Percentiles rank a stretch among this genome's conserved stretches.
Evolutionary conservation across 192 early-diverging fungal species (phyloP).

Genomic region (Rhizophagus clarus): DNA sequence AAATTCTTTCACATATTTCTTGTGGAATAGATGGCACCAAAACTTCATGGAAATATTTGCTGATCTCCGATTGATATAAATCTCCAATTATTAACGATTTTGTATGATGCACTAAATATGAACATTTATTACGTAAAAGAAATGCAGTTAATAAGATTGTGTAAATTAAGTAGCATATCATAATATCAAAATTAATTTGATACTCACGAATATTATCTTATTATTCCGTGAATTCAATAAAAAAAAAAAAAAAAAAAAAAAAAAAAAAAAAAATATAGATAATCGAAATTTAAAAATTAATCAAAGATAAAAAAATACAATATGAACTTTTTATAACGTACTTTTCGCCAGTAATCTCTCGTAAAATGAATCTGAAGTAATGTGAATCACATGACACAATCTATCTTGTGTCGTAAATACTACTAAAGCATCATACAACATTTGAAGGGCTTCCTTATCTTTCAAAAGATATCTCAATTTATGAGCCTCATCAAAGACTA

Average conservation of each 20-base stretch:
- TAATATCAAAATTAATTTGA: neutral
- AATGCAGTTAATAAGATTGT: too few species aligned
- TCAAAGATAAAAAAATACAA: neutral
- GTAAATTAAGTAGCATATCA: too few species aligned
- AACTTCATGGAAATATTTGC: neutral
- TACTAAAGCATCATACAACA: neutral
- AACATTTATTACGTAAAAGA: neutral
- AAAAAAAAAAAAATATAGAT: too few species aligned
- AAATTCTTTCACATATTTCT: neutral
- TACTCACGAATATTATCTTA: neutral
- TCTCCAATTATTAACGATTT: conserved; percentile 11
- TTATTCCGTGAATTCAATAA: neutral
- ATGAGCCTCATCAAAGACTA: conserved; percentile 10
- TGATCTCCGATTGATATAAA: neutral
- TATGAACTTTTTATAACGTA: neutral
- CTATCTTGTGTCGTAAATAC: neutral
- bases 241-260: too few species aligned
- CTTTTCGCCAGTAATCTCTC: neutral
- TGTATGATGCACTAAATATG: neutral
- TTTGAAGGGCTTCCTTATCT: neutral
- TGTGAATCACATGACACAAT: neutral
- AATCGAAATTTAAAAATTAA: neutral
- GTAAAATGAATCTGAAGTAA: neutral
- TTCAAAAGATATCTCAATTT: conserved; percentile 8
- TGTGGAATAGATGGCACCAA: neutral